Conservation (phyloP, 345 rosid genomes). For the Eucalyptus sp. region DNA sequence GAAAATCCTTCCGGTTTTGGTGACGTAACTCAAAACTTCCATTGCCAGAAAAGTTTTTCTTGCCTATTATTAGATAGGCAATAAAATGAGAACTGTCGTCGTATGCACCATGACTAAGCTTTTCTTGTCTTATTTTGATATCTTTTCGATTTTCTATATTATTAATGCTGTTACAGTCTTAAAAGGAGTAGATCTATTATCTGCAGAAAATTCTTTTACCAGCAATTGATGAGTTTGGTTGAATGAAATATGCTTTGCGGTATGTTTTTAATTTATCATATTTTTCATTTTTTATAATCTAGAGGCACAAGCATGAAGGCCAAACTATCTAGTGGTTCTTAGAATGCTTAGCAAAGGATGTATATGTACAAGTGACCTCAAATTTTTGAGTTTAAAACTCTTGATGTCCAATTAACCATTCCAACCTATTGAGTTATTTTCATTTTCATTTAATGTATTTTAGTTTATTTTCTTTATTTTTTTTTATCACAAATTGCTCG, state of each 20-base stretch:
- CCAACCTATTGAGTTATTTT: neutral
- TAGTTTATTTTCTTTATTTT: no score
- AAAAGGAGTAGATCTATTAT: neutral
- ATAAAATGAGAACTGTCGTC: neutral
- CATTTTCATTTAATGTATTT: neutral
- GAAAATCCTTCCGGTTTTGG: neutral
- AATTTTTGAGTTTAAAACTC: neutral
- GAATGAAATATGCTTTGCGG: neutral
- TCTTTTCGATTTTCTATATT: neutral
- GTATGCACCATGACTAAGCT: neutral
- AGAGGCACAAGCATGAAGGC: neutral
- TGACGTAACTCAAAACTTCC: neutral
- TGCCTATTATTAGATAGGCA: neutral
- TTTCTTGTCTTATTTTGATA: neutral
- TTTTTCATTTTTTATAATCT: neutral
- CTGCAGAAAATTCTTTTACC: neutral
- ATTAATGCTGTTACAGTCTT: neutral
- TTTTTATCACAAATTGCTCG: neutral
- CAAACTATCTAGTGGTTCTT: neutral
- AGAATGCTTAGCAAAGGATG: neutral
- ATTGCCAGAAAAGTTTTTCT: neutral
- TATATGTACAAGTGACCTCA: neutral
- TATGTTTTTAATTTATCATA: neutral
- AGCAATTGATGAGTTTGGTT: neutral
- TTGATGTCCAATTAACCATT: neutral